phyloP scores from a whole-genome alignment of 768 basidiomycete genomes.

The Phaeotremella skinneri region DNA sequence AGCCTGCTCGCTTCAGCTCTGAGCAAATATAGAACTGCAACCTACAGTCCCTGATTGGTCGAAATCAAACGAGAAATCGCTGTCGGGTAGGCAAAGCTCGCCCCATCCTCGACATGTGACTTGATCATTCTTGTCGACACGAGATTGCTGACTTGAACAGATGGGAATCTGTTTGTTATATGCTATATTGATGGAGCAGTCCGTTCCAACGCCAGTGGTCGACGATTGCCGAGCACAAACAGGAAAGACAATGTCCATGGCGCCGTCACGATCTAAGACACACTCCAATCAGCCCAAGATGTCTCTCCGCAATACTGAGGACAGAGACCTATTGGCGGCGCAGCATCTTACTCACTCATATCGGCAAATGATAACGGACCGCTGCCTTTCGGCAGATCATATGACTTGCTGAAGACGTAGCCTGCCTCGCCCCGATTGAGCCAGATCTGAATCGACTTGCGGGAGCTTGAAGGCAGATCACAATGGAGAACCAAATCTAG shows the following conservation, averaged over 20 bases:
- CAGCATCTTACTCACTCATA: slow-evolving; percentile 60
- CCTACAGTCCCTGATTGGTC: slow-evolving; percentile 50
- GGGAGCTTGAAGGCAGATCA: slow-evolving; percentile 59
- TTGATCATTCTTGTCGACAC: slow-evolving; percentile 57
- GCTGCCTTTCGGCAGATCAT: slow-evolving; percentile 68
- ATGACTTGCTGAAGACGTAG: slow-evolving; percentile 67
- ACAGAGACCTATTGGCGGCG: not conserved
- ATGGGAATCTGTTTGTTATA: slow-evolving; percentile 88
- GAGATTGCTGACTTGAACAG: slow-evolving; percentile 63
- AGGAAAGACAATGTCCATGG: slow-evolving; percentile 89
- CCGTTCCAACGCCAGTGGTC: slow-evolving; percentile 67
- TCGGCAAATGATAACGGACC: slow-evolving; percentile 86
- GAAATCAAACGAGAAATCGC: slow-evolving; percentile 74
- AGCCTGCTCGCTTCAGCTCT: not conserved
- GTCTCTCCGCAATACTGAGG: not conserved
- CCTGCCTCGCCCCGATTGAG: slow-evolving; percentile 75
- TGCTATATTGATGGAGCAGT: slow-evolving; percentile 83
- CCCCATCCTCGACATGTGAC: slow-evolving; percentile 71
- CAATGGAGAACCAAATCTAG: slow-evolving; percentile 88
- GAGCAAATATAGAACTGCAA: slow-evolving; percentile 55
- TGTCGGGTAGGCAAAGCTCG: slow-evolving; percentile 77
- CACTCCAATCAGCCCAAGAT: slow-evolving; percentile 4
- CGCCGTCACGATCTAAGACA: slow-evolving; percentile 77
- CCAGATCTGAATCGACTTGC: slow-evolving; percentile 83
- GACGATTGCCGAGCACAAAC: slow-evolving; percentile 72